phyloP scores from a whole-genome alignment of 2,329 filamentous ascomycete species.

The Botrytis porri region DNA sequence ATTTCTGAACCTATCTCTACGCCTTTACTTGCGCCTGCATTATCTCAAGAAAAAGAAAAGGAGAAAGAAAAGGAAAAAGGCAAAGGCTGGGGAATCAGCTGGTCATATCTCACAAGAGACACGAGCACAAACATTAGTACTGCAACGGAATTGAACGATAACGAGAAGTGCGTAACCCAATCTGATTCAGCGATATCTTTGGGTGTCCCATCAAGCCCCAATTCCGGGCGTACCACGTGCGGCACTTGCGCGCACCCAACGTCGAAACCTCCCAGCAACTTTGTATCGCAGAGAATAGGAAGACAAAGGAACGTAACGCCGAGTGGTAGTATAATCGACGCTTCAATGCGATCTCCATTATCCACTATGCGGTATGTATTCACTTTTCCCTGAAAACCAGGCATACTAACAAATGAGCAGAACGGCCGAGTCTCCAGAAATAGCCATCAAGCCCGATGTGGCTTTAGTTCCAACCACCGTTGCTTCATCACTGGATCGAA shows the following conservation, averaged over 20 bases:
- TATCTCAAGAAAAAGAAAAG: conserved; percentile 10
- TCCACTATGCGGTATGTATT: conserved; percentile 30
- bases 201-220: conserved; percentile 19
- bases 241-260: conserved; percentile 19
- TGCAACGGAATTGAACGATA: background rate
- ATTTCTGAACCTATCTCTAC: background rate
- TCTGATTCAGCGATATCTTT: conserved; percentile 31
- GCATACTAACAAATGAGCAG: conserved; percentile 24
- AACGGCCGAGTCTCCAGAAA: conserved; percentile 31
- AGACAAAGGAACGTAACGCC: conserved; percentile 29
- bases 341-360: conserved; percentile 31
- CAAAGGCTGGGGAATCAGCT: conserved; percentile 28
- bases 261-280: conserved; percentile 13
- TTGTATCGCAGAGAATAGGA: conserved; percentile 17
- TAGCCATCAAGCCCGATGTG: conserved; percentile 28
- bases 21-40: background rate
- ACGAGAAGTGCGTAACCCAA: conserved; percentile 19
- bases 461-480: conserved; percentile 29
- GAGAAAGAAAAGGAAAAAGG: conserved; percentile 11
- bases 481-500: conserved; percentile 30
- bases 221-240: conserved; percentile 21
- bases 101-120: conserved; percentile 27
- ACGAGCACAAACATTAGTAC: background rate
- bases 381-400: background rate
- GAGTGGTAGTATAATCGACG: conserved; percentile 34